These are phyloP conservation scores for Exserohilum turcica DNA, from an alignment of 2,329 filamentous ascomycete species.

Conservation along the genomic window DNA sequence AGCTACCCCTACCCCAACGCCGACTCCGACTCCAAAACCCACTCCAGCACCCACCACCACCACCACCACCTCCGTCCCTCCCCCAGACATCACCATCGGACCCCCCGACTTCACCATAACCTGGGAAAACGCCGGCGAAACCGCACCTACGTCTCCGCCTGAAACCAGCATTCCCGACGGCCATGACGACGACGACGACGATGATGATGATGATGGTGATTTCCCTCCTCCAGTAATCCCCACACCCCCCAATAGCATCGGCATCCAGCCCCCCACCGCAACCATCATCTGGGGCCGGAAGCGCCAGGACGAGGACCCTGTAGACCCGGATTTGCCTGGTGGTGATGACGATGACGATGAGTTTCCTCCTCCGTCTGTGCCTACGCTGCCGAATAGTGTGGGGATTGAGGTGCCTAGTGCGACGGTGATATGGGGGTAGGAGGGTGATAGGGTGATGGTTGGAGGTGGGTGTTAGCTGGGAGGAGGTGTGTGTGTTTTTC, in stretches of 20 bases:
- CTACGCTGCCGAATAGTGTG: neutral
- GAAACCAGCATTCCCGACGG: too few species aligned
- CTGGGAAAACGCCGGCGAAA: constrained; percentile 8
- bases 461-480: too few species aligned
- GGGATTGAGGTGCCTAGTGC: constrained; percentile 4
- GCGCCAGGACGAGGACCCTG: neutral
- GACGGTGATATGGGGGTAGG: constrained; percentile 19
- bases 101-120: constrained; percentile 15
- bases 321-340: neutral
- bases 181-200: constrained; percentile 10
- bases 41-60: constrained; percentile 3
- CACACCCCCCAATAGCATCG: constrained; percentile 17
- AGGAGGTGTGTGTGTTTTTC: too few species aligned
- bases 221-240: constrained; percentile 10
- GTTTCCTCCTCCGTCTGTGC: neutral
- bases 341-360: neutral
- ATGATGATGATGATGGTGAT: constrained; percentile 10
- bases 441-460: constrained; percentile 16
- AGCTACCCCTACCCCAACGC: constrained; percentile 9
- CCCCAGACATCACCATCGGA: constrained; percentile 17
- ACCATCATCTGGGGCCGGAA: constrained; percentile 22
- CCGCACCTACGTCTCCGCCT: neutral
- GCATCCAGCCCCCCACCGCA: constrained; percentile 12
- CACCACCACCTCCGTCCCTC: constrained; percentile 4
- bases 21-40: constrained; percentile 1